Evolutionary conservation across 306 rosid genomes (phyloP).

Genomic region (Lathyrus oleraceus): DNA sequence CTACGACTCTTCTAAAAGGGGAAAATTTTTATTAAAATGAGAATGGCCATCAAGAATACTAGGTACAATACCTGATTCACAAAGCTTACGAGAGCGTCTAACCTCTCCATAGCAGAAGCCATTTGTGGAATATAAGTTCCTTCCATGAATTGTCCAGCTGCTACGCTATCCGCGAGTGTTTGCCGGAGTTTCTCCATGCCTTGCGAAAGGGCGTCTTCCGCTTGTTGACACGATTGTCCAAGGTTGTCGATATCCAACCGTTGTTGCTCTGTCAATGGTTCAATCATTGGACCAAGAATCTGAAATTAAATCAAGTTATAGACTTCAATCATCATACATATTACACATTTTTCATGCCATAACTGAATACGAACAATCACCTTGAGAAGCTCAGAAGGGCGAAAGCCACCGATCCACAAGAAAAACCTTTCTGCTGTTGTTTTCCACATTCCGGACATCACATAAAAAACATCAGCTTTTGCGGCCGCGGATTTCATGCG

Average conservation of each 20-base stretch:
- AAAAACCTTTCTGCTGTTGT: constrained; percentile 86
- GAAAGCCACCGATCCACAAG: constrained; percentile 98
- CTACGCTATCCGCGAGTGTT: constrained; percentile 66
- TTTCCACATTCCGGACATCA: constrained; percentile 96
- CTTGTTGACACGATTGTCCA: constrained; percentile 85
- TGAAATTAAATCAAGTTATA: constrained; percentile 43
- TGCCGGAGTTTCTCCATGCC: constrained; percentile 91
- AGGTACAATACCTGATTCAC: constrained; percentile 66
- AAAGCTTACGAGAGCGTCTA: constrained; percentile 76
- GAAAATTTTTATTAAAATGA: background rate
- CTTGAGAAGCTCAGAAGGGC: constrained; percentile 96
- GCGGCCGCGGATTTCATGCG: constrained; percentile 86
- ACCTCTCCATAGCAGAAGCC: constrained; percentile 73
- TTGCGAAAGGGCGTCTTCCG: constrained; percentile 94
- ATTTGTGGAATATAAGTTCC: constrained; percentile 60
- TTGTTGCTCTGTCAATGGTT: constrained; percentile 72
- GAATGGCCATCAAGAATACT: background rate
- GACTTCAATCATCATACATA: background rate
- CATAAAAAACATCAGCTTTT: constrained; percentile 84
- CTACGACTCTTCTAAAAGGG: background rate
- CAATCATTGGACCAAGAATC: constrained; percentile 80
- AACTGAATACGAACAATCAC: constrained; percentile 41
- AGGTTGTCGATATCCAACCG: constrained; percentile 60
- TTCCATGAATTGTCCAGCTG: constrained; percentile 65
- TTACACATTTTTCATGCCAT: background rate